Conservation (phyloP, 306 rosid genomes). For the Argentina anserina region DNA sequence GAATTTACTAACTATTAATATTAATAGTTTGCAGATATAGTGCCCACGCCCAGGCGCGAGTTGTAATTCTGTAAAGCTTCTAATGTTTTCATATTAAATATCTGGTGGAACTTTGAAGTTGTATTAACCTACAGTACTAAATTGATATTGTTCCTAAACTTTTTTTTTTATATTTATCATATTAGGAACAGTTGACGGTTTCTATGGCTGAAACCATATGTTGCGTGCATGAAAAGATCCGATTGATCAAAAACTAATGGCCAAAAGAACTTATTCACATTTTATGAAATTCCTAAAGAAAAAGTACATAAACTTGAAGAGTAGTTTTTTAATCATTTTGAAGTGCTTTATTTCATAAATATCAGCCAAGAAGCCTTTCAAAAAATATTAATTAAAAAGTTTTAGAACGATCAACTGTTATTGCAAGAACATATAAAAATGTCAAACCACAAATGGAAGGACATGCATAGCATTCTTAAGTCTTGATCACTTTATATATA, state of each 20-base stretch:
- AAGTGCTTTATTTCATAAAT: slow-evolving; percentile 58
- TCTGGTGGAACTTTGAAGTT: background rate
- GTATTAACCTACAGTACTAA: background rate
- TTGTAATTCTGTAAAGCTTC: no score
- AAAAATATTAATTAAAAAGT: no score
- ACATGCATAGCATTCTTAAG: background rate
- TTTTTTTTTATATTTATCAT: no score
- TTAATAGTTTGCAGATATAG: no score
- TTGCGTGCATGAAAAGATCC: background rate
- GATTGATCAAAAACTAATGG: background rate
- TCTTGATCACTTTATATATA: no score
- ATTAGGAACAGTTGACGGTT: background rate
- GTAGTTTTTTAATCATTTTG: no score
- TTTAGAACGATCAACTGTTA: slow-evolving; percentile 52
- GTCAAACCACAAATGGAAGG: background rate
- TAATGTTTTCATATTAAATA: no score
- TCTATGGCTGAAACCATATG: background rate
- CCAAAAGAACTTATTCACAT: background rate
- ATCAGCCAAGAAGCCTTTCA: slow-evolving; percentile 94
- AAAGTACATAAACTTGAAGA: background rate
- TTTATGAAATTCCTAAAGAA: background rate
- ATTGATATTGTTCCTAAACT: no score
- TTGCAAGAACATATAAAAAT: slow-evolving; percentile 29
- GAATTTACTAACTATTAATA: no score
- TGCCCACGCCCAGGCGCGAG: no score